phyloP scores from a whole-genome alignment of 768 basidiomycete genomes.

The Gautieria morchelliformis region DNA sequence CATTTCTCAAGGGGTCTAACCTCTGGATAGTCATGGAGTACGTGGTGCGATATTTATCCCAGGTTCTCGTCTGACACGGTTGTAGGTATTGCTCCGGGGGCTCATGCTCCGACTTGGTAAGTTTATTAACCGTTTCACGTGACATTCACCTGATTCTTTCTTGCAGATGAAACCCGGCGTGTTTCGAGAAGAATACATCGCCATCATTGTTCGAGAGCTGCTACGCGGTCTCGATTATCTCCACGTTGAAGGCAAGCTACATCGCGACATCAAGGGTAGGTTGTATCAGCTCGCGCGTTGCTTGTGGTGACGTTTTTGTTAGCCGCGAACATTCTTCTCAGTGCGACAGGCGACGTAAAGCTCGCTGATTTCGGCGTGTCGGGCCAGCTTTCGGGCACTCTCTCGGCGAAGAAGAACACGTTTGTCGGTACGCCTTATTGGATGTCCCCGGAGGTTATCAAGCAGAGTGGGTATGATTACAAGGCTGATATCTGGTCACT shows the following conservation, averaged over 20 bases:
- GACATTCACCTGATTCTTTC: conserved; percentile 3
- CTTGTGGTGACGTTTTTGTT: neutral
- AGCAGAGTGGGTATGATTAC: conserved; percentile 98
- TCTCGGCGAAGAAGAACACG: conserved; percentile 95
- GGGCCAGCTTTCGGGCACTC: conserved; percentile 87
- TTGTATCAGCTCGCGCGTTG: neutral
- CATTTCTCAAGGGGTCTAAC: conserved; percentile 88
- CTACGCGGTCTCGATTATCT: conserved; percentile 90
- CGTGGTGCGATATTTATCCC: conserved; percentile 19
- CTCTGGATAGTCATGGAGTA: conserved; percentile 99
- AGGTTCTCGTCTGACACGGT: neutral
- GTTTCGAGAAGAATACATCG: conserved; percentile 97
- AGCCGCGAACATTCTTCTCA: conserved; percentile 94
- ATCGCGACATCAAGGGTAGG: conserved; percentile 97
- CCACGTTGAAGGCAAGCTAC: conserved; percentile 91
- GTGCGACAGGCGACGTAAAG: conserved; percentile 91
- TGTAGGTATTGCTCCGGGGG: conserved; percentile 92
- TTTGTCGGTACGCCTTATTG: conserved; percentile 98
- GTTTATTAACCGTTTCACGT: conserved; percentile 19
- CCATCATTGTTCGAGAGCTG: conserved; percentile 90
- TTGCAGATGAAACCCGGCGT: conserved; percentile 94
- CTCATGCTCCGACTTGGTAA: conserved; percentile 91
- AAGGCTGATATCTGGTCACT: conserved; percentile 99
- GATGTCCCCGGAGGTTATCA: conserved; percentile 99
- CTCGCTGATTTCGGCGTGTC: conserved; percentile 98